Conservation (phyloP, 345 rosid genomes). For the Hypericum perforatum region DNA sequence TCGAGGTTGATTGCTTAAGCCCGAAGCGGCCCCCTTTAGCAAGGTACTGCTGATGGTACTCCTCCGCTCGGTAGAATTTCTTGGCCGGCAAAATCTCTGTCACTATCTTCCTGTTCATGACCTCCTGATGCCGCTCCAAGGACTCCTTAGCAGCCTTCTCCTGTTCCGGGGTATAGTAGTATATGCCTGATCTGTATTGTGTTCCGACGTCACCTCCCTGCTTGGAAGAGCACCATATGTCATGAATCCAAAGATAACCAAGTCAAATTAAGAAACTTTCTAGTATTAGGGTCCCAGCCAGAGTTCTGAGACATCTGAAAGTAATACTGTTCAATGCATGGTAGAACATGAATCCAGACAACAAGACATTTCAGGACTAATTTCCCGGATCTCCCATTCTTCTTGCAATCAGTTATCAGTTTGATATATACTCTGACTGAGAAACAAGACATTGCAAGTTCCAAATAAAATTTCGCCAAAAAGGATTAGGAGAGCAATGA, state of each 20-base stretch:
- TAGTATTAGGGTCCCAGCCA: too few species aligned
- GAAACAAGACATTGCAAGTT: too few species aligned
- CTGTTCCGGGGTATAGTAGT: constrained; percentile 51
- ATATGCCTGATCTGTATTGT: constrained; percentile 84
- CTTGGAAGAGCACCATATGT: neutral
- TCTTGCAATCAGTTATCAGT: too few species aligned
- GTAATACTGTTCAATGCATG: constrained; percentile 5
- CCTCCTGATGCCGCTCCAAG: constrained; percentile 48
- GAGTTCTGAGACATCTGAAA: neutral
- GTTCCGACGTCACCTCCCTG: constrained; percentile 78
- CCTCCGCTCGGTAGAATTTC: constrained; percentile 69
- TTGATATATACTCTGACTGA: too few species aligned
- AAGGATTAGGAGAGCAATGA: too few species aligned
- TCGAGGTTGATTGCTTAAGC: constrained; percentile 44
- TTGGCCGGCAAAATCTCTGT: constrained; percentile 70
- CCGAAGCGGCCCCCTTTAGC: constrained; percentile 61
- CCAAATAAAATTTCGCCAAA: too few species aligned
- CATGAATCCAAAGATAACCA: too few species aligned
- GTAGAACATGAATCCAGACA: neutral
- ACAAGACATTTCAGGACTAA: neutral
- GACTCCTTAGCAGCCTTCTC: constrained; percentile 45
- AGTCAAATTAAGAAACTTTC: too few species aligned
- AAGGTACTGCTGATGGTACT: constrained; percentile 78
- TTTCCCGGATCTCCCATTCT: too few species aligned
- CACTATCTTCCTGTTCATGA: constrained; percentile 38